phyloP scores from a whole-genome alignment of 768 basidiomycete genomes.

The Lyophyllum semitale region DNA sequence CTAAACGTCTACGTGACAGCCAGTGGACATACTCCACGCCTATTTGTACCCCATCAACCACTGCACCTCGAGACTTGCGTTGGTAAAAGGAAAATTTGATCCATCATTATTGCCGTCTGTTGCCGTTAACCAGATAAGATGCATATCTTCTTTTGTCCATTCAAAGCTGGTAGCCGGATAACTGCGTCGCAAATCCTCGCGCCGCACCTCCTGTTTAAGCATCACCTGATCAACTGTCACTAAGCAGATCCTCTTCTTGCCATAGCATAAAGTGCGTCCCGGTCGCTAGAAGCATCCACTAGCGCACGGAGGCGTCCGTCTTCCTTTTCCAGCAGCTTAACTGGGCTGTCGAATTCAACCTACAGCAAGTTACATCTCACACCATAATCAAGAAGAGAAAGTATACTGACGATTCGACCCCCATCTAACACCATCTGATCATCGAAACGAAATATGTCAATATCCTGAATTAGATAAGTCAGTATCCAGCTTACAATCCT shows the following conservation, averaged over 20 bases:
- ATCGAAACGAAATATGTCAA: background rate
- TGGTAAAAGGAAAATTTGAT: no score
- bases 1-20: no score
- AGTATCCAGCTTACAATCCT: conserved; percentile 34
- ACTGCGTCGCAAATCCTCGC: background rate
- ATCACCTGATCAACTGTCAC: background rate
- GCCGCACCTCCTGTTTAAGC: background rate
- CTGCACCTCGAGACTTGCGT: no score
- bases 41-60: no score
- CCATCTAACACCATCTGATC: conserved; percentile 11
- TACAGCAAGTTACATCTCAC: conserved; percentile 3
- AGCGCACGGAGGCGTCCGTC: conserved; percentile 44
- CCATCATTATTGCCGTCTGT: no score
- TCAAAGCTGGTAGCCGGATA: background rate
- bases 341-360: conserved; percentile 52
- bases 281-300: conserved; percentile 53
- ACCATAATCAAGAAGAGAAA: background rate
- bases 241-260: background rate
- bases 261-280: conserved; percentile 40
- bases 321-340: conserved; percentile 45
- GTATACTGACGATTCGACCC: conserved; percentile 4
- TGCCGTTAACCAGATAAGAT: no score
- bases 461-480: background rate
- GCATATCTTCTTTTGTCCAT: background rate
- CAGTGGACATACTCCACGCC: no score